Evolutionary conservation across 805 yeast species (phyloP), one percentile per base, ranked within the genome.

Genomic region (Myxozyma monticola): DNA sequence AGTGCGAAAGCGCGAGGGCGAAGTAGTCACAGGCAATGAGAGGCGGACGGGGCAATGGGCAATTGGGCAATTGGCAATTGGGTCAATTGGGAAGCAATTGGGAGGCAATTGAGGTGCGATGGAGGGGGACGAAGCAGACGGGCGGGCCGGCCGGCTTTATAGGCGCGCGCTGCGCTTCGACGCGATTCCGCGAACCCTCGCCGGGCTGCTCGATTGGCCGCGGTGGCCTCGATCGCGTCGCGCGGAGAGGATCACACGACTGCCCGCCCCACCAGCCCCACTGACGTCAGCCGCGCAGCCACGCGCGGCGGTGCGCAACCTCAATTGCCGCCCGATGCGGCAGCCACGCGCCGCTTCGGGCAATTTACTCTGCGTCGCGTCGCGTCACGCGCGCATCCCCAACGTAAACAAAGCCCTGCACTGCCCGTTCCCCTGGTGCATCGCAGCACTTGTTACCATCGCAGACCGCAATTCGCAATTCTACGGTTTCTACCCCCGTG

Each of bases 221-320:
- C n/a, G 33, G 33, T 15, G 33, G 33, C 33, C 12, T 15, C 33
- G 33, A 29, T 29, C 33, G 33, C 12, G 33, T 12, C 33, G n/a
- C 33, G 2, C 33, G n/a, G n/a, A 10, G 28, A 28, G n/a, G 45
- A 42, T 42, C 45, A 42, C 45, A 42, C 45, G 45, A 42, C 45
- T 22, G 18, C 20, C 18, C 31, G 38, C 45, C 31, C 45, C 45
- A 42, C 45, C 45, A 42, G 30, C 30, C 9, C 30, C 41, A 29
- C 41, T 18, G 41, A 29, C 21, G n/a, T 9, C 41, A 22, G 41
- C 26, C 28, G 20, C 25, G n/a, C 21, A 21, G 25, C 39, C 41
- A 29, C 30, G 29, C 29, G 29, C 6, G 29, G n/a, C n/a, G n/a
- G n/a, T n/a, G n/a, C 38, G 38, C 38, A 24, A n/a, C n/a, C n/a